Evolutionary conservation across 148 eudicot species (phyloP).

Genomic region (Drosera capensis): DNA sequence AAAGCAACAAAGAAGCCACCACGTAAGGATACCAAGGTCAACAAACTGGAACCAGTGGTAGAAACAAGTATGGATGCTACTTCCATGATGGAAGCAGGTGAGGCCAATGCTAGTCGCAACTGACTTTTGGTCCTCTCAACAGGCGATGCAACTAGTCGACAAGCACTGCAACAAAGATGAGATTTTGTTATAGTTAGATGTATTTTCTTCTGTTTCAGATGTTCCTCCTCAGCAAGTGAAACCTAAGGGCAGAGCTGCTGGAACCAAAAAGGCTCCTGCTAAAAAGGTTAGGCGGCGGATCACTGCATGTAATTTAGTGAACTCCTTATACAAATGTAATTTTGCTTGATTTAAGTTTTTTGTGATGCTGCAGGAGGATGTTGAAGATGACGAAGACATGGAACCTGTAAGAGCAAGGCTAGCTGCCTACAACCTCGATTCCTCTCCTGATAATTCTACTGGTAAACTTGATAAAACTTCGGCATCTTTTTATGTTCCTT

Average conservation of each 20-base stretch:
- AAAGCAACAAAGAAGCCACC: conserved; percentile 16
- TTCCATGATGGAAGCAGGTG: conserved; percentile 44
- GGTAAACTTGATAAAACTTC: conserved; percentile 24
- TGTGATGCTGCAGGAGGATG: too few relatives aligned
- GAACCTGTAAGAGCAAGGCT: conserved; percentile 39
- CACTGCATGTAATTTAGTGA: too few relatives aligned
- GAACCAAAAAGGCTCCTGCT: conserved; percentile 56
- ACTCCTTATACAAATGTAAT: too few relatives aligned
- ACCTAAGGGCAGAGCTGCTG: conserved; percentile 41
- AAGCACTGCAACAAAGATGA: too few relatives aligned
- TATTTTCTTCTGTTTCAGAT: neutral
- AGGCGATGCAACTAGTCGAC: too few relatives aligned
- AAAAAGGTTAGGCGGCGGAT: conserved; percentile 53
- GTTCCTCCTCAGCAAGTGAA: conserved; percentile 21
- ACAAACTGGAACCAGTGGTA: conserved; percentile 20
- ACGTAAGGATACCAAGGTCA: conserved; percentile 27
- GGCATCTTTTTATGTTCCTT: neutral
- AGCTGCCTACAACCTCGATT: conserved; percentile 63
- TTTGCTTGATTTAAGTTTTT: too few relatives aligned
- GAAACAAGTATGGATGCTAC: conserved; percentile 2
- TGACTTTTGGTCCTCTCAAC: too few relatives aligned
- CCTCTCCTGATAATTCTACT: conserved; percentile 49
- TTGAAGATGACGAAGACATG: conserved; percentile 43
- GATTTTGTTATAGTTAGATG: too few relatives aligned
- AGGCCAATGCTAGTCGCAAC: neutral